A percentile compares a stretch with the other conserved stretches of the same genome.
These are phyloP conservation scores for Epipyxis sp. DNA, from an alignment of 108 stramenopile genomes.

Conservation along the genomic window DNA sequence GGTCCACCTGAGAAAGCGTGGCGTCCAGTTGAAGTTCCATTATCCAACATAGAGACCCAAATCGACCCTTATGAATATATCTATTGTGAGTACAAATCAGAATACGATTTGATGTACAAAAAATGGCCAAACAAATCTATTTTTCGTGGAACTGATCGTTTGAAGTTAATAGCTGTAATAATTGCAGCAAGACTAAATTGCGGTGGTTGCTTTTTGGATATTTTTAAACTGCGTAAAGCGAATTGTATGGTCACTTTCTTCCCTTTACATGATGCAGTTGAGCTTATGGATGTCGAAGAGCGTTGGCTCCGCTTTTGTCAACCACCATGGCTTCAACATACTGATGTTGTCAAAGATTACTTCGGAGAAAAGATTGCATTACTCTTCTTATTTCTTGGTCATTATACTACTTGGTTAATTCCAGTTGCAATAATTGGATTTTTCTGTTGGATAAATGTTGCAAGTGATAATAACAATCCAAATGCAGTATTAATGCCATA, in stretches of 20 bases:
- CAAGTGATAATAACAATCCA: conserved; percentile 34
- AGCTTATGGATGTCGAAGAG: conserved; percentile 40
- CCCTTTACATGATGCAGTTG: conserved; percentile 47
- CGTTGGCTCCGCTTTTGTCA: conserved; percentile 37
- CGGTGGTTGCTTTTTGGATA: conserved; percentile 44
- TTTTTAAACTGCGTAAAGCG: conserved; percentile 32
- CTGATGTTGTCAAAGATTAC: conserved; percentile 28
- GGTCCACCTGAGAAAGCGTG: background rate
- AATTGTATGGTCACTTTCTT: conserved; percentile 46
- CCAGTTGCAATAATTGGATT: conserved; percentile 47
- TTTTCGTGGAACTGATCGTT: conserved; percentile 46
- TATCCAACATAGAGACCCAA: background rate
- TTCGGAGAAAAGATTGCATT: conserved; percentile 29
- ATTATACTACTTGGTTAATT: conserved; percentile 34
- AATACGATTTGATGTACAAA: conserved; percentile 34
- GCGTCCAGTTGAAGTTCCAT: background rate
- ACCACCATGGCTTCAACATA: conserved; percentile 19
- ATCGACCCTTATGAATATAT: conserved; percentile 36
- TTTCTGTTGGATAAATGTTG: conserved; percentile 46
- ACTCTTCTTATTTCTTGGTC: conserved; percentile 19
- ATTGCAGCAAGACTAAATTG: conserved; percentile 43
- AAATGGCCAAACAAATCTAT: conserved; percentile 36
- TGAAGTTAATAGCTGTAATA: conserved; percentile 46
- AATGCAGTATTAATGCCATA: conserved; percentile 36
- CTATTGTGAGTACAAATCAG: conserved; percentile 12